phyloP scores from a whole-genome alignment of 768 basidiomycete species.

The Crassisporium funariophilum region DNA sequence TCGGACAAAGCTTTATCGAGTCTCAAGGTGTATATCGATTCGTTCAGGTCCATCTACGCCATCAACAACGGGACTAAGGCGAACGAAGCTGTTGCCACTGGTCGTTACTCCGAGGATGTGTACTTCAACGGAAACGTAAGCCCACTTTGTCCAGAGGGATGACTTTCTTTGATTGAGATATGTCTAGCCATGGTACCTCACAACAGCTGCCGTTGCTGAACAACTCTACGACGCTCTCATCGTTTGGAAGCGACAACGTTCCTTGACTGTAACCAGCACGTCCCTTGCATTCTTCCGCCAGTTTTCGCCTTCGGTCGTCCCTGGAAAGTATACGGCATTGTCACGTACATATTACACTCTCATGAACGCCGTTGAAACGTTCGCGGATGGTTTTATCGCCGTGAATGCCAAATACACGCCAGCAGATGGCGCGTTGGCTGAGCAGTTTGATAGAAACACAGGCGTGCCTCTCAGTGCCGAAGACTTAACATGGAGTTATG shows the following conservation, averaged over 20 bases:
- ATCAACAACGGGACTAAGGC: slow-evolving; percentile 63
- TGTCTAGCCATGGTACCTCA: slow-evolving; percentile 72
- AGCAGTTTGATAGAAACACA: slow-evolving; percentile 56
- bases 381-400: slow-evolving; percentile 69
- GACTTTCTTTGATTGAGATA: slow-evolving; percentile 4
- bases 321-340: slow-evolving; percentile 55
- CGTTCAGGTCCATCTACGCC: slow-evolving; percentile 68
- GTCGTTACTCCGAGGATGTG: slow-evolving; percentile 77
- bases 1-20: slow-evolving; percentile 78
- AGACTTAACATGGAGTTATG: slow-evolving; percentile 81
- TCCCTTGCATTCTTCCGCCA: slow-evolving; percentile 76
- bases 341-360: slow-evolving; percentile 54
- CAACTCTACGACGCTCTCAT: slow-evolving; percentile 74
- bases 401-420: slow-evolving; percentile 66
- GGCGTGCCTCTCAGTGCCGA: slow-evolving; percentile 61
- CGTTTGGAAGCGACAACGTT: slow-evolving; percentile 59
- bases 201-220: slow-evolving; percentile 73
- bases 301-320: slow-evolving; percentile 49
- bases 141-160: not conserved
- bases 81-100: slow-evolving; percentile 64
- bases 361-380: slow-evolving; percentile 47
- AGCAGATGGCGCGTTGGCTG: slow-evolving; percentile 56
- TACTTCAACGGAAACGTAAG: slow-evolving; percentile 74
- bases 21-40: slow-evolving; percentile 69
- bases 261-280: slow-evolving; percentile 53